Percentiles rank a stretch among this genome's conserved stretches.
phyloP scores from a whole-genome alignment of 345 rosid species.

The Reutealis trisperma region DNA sequence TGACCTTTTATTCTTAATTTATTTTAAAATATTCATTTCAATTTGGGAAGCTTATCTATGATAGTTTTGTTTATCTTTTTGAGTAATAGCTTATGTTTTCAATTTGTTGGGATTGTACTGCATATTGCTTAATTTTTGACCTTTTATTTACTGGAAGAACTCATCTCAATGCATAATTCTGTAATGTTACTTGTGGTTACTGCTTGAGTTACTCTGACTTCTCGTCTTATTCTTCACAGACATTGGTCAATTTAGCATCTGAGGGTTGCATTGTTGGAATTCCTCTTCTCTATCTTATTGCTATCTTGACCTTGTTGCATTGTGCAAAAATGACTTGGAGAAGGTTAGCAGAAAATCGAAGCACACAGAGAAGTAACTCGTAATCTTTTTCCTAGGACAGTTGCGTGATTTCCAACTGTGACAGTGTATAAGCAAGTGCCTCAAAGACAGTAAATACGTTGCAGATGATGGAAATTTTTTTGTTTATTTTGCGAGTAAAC shows the following conservation, averaged over 20 bases:
- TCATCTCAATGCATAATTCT: background rate
- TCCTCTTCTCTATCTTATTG: conserved; percentile 76
- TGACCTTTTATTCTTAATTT: background rate
- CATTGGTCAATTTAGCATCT: conserved; percentile 74
- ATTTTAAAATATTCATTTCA: background rate
- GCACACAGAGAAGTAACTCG: conserved; percentile 16
- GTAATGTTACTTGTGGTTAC: background rate
- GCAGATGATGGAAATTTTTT: background rate
- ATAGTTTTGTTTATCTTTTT: background rate
- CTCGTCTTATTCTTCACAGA: conserved; percentile 40
- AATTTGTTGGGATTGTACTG: background rate
- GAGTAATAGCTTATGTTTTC: background rate
- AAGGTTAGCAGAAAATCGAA: conserved; percentile 59
- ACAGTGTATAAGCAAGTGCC: background rate
- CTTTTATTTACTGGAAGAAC: background rate
- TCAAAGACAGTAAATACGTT: background rate
- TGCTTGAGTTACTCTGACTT: conserved; percentile 11
- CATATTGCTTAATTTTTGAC: background rate
- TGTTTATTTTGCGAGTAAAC: background rate
- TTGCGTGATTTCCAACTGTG: background rate
- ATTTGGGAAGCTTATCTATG: background rate
- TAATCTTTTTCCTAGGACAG: background rate
- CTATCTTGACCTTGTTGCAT: conserved; percentile 60
- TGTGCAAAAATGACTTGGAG: conserved; percentile 82
- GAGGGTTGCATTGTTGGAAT: conserved; percentile 80